Evolutionary conservation across 495 filamentous ascomycete species (phyloP), one percentile per base, ranked within the genome.

Genomic region (Aspergillus avenaceus): DNA sequence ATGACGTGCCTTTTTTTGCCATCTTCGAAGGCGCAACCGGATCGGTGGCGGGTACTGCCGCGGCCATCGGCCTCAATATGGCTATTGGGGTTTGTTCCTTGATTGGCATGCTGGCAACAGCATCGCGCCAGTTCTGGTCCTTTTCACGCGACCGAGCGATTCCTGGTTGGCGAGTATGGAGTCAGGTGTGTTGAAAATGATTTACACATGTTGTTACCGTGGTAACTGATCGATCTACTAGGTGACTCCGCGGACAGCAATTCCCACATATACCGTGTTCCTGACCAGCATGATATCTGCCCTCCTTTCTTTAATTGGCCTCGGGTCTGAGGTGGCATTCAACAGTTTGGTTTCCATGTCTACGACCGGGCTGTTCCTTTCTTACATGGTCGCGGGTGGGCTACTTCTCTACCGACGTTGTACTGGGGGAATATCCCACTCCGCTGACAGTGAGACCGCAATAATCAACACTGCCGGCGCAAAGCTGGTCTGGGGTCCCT

Each of bases 111-210:
- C 50, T 79, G 2, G 77, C 80, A 8, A 67, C 77, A 0, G 66
- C 70, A 2, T 79, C 75, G 12, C 71, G 82, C 6, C 71, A 77
- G 47, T 58, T 67, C 5, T 84, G 78, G 75, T 71, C 81, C 1
- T 84, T 85, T 56, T 75, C 82, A 3, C 58, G 80, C 25, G 82
- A 86, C 49, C 56, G 69, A 13, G 82, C 77, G 14, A 59, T 84
- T 0, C 82, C 82, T 0, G 79, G 77, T 31, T 75, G 72, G 45
- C 47, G 45, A 11, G 65, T 69, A 34, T 74, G 81, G 42, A 65
- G 59, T 29, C 61, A 71, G 31, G 76, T 73, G 37, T 36, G 25
- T 32, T 8, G 28, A n/a, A n/a, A n/a, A n/a, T n/a, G n/a, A n/a
- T n/a, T n/a, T n/a, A n/a, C n/a, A n/a, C n/a, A n/a, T n/a, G n/a